Evolutionary conservation across 2,329 filamentous ascomycete genomes (phyloP).

Genomic region (Clathrospora elynae): DNA sequence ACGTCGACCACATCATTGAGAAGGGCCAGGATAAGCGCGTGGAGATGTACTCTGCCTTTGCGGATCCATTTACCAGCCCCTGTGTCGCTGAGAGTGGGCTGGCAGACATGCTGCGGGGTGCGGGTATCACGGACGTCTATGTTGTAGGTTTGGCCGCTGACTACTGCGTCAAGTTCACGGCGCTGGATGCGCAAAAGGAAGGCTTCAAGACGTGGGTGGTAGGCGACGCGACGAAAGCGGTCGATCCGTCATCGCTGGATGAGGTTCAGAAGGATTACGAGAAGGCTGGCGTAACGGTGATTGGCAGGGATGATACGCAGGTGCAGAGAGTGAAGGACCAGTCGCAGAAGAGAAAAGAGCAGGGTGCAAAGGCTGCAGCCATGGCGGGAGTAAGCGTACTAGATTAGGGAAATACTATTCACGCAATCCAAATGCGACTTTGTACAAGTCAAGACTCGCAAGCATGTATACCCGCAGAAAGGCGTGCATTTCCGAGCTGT

Average conservation of each 20-base stretch:
- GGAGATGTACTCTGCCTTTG: slow-evolving; percentile 95
- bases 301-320: slow-evolving; percentile 63
- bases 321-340: slow-evolving; percentile 56
- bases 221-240: slow-evolving; percentile 76
- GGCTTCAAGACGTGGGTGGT: slow-evolving; percentile 80
- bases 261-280: slow-evolving; percentile 60
- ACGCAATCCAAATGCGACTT: neutral
- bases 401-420: slow-evolving; percentile 2
- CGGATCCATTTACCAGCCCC: slow-evolving; percentile 73
- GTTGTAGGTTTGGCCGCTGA: slow-evolving; percentile 86
- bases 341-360: slow-evolving; percentile 7
- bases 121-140: slow-evolving; percentile 75
- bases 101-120: slow-evolving; percentile 59
- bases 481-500: slow-evolving; percentile 15
- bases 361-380: slow-evolving; percentile 8
- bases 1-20: slow-evolving; percentile 69
- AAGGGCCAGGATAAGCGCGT: slow-evolving; percentile 77
- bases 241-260: slow-evolving; percentile 66
- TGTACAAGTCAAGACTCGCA: neutral
- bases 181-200: slow-evolving; percentile 73
- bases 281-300: slow-evolving; percentile 65
- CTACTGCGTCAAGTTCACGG: slow-evolving; percentile 85
- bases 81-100: slow-evolving; percentile 67
- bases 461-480: neutral
- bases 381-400: slow-evolving; percentile 9